Percentiles rank a stretch among this genome's conserved stretches.
These are phyloP conservation scores for Colletotrichum ledebouriae DNA, from an alignment of 2,329 filamentous ascomycete genomes.

Conservation along the genomic window DNA sequence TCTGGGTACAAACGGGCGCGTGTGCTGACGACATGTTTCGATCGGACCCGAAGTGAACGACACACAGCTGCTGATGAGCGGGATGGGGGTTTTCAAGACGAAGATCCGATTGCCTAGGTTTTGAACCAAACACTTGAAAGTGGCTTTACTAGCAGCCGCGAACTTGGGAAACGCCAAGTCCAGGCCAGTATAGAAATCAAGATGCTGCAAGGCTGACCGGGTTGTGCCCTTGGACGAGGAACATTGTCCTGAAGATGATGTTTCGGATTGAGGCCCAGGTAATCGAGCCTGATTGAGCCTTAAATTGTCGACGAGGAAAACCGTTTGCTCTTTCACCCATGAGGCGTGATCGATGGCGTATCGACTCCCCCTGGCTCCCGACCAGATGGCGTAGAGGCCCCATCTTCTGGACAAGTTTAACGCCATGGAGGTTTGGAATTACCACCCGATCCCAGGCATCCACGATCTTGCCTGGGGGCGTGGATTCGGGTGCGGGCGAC, in stretches of 20 bases:
- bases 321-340: constrained; percentile 4
- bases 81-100: constrained; percentile 4
- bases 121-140: not conserved
- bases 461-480: constrained; percentile 17
- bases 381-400: constrained; percentile 16
- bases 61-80: not conserved
- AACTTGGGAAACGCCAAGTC: not conserved
- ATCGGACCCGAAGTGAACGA: not conserved
- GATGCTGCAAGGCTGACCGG: constrained; percentile 10
- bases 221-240: not conserved
- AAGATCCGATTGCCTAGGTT: constrained; percentile 2
- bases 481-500: constrained; percentile 6
- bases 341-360: not conserved
- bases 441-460: constrained; percentile 16
- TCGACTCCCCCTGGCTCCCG: constrained; percentile 9
- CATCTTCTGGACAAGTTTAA: constrained; percentile 8
- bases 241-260: constrained; percentile 7
- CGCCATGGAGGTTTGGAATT: constrained; percentile 28
- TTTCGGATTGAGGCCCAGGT: constrained; percentile 16
- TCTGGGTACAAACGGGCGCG: not conserved
- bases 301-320: constrained; percentile 8
- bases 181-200: not conserved
- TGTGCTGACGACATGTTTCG: constrained; percentile 12
- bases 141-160: not conserved
- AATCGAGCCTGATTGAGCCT: constrained; percentile 27